A percentile compares a stretch with the other conserved stretches of the same genome.
phyloP scores from a whole-genome alignment of 345 rosid species.

The Acer yangbiense region DNA sequence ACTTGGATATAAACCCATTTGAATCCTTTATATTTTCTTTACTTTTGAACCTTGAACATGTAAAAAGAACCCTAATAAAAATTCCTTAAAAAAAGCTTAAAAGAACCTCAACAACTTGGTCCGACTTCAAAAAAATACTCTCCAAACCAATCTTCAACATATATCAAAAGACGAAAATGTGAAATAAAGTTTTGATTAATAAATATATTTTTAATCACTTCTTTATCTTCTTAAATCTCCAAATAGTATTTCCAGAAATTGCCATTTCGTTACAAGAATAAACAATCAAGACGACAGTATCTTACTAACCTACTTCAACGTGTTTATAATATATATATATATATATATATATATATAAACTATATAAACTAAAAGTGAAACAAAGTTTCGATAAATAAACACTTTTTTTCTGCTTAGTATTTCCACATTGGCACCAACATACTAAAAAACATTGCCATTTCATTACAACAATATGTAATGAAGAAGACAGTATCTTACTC shows the following conservation, averaged over 20 bases:
- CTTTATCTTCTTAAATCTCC: neutral
- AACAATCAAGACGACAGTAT: too few relatives aligned
- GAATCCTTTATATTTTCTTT: neutral
- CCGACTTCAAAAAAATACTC: too few relatives aligned
- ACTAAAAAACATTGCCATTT: neutral
- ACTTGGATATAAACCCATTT: neutral
- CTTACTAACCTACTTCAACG: neutral
- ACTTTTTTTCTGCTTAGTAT: neutral
- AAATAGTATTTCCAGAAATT: neutral
- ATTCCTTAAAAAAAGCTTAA: too few relatives aligned
- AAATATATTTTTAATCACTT: neutral
- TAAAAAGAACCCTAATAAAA: too few relatives aligned
- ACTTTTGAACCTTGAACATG: neutral
- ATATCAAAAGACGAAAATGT: neutral
- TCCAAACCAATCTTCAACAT: too few relatives aligned
- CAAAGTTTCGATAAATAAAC: neutral
- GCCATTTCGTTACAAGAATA: constrained; percentile 2
- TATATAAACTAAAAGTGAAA: neutral
- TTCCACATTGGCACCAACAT: neutral
- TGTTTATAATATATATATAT: neutral
- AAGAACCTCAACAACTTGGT: too few relatives aligned
- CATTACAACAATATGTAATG: neutral
- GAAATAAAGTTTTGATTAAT: neutral
- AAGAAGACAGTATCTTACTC: constrained; percentile 48
- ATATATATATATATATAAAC: too few relatives aligned